Percentiles rank a stretch among this genome's conserved stretches.
phyloP scores from a whole-genome alignment of 305 asterid genomes.

The Fraxinus greggii region DNA sequence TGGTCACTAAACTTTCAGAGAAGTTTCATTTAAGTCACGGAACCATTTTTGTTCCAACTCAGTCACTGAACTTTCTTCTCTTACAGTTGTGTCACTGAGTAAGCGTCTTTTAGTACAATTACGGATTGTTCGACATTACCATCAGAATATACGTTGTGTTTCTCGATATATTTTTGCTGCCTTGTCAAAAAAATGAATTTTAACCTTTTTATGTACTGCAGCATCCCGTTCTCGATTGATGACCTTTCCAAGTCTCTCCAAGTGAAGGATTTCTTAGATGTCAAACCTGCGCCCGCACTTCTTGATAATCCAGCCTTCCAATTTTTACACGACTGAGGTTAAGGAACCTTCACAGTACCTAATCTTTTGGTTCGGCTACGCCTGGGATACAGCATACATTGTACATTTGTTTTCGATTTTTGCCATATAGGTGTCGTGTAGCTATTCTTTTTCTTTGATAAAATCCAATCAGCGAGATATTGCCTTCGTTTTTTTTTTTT shows the following conservation, averaged over 20 bases:
- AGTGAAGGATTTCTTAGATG: constrained; percentile 84
- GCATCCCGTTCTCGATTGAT: constrained; percentile 94
- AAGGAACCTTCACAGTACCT: constrained; percentile 24
- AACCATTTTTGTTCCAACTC: neutral
- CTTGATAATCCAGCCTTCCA: constrained; percentile 80
- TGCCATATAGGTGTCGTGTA: neutral
- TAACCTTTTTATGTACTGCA: constrained; percentile 36
- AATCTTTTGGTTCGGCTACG: constrained; percentile 15
- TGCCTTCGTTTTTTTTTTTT: neutral
- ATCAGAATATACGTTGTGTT: neutral
- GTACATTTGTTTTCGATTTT: constrained; percentile 18
- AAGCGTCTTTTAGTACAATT: neutral
- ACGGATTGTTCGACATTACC: neutral
- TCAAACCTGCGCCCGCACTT: constrained; percentile 75
- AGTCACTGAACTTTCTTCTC: neutral
- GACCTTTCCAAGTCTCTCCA: constrained; percentile 75
- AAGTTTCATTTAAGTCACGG: neutral
- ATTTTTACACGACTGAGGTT: constrained; percentile 72
- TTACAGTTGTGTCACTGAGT: neutral
- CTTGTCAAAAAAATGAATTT: neutral
- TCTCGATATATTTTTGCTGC: neutral
- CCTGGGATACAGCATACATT: neutral
- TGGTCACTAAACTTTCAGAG: neutral
- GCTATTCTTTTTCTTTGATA: neutral
- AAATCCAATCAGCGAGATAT: neutral